Percentiles rank a stretch among this genome's conserved stretches.
These are phyloP conservation scores for Mucor piriformis DNA, from an alignment of 371 early-diverging fungal genomes.

Conservation along the genomic window DNA sequence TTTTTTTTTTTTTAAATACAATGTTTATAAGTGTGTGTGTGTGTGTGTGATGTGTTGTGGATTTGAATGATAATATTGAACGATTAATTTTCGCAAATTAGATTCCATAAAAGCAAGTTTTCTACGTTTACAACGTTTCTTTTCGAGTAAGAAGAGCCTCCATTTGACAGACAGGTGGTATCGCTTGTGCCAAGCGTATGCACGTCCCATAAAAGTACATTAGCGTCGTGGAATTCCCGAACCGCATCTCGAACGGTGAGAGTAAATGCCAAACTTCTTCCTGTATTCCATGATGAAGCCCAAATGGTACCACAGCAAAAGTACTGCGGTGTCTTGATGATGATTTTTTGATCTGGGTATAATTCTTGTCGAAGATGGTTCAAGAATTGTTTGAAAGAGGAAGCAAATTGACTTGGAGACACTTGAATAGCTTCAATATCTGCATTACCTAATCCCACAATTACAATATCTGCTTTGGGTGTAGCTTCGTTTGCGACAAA, in stretches of 20 bases:
- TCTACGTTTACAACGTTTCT: constrained; percentile 43
- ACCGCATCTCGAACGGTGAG: constrained; percentile 29
- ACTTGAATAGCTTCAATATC: constrained; percentile 31
- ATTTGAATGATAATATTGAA: no score
- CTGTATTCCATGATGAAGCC: constrained; percentile 42
- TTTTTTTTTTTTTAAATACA: not conserved
- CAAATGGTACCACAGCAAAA: constrained; percentile 35
- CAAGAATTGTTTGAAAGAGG: constrained; percentile 23
- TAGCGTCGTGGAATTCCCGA: not conserved
- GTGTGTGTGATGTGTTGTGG: not conserved
- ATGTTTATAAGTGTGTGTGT: not conserved
- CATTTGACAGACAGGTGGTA: constrained; percentile 25
- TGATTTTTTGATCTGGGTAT: constrained; percentile 40
- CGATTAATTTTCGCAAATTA: constrained; percentile 25
- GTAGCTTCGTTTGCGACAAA: constrained; percentile 3
- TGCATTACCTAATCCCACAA: constrained; percentile 40
- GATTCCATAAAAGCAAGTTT: constrained; percentile 40
- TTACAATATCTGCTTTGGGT: constrained; percentile 34
- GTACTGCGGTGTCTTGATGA: constrained; percentile 43
- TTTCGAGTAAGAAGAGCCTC: constrained; percentile 33
- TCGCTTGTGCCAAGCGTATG: constrained; percentile 40
- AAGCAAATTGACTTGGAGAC: constrained; percentile 29
- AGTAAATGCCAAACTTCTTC: constrained; percentile 41
- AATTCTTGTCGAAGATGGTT: constrained; percentile 16
- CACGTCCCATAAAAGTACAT: constrained; percentile 40